Conservation (phyloP, 23 red algal genomes). For the Chondrus crispus region DNA sequence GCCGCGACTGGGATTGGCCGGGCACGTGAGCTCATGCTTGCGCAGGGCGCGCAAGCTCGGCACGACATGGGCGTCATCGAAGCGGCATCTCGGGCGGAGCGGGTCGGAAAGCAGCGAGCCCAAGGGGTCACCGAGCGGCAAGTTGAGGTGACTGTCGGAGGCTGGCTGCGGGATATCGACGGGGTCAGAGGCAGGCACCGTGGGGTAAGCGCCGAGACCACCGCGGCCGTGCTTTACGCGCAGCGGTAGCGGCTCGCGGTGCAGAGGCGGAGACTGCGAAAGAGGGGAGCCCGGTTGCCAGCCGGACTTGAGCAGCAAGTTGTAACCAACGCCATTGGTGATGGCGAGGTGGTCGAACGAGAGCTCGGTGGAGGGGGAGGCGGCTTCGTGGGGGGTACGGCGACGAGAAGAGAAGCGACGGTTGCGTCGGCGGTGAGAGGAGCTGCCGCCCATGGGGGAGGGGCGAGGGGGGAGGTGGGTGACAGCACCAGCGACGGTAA, state of each 20-base stretch:
- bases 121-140: background rate
- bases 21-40: constrained; percentile 37
- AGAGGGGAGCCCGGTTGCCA: constrained; percentile 44
- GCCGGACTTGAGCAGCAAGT: constrained; percentile 28
- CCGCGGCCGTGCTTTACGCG: constrained; percentile 24
- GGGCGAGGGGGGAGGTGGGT: background rate
- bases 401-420: background rate
- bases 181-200: background rate
- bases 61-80: constrained; percentile 22
- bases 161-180: background rate
- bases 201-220: constrained; percentile 10
- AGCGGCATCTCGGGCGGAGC: constrained; percentile 41
- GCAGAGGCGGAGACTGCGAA: background rate
- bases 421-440: constrained; percentile 9
- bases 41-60: constrained; percentile 23
- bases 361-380: constrained; percentile 5
- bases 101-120: constrained; percentile 29
- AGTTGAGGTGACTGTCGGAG: background rate
- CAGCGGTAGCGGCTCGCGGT: no score
- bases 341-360: constrained; percentile 24
- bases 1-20: constrained; percentile 37
- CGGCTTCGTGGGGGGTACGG: background rate
- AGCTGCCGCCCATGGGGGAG: constrained; percentile 30
- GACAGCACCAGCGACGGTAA: no score
- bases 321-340: constrained; percentile 28